A percentile compares a stretch with the other conserved stretches of the same genome.
Conservation (phyloP, 1,139 yeast genomes). For the Dujonia santamariae region DNA sequence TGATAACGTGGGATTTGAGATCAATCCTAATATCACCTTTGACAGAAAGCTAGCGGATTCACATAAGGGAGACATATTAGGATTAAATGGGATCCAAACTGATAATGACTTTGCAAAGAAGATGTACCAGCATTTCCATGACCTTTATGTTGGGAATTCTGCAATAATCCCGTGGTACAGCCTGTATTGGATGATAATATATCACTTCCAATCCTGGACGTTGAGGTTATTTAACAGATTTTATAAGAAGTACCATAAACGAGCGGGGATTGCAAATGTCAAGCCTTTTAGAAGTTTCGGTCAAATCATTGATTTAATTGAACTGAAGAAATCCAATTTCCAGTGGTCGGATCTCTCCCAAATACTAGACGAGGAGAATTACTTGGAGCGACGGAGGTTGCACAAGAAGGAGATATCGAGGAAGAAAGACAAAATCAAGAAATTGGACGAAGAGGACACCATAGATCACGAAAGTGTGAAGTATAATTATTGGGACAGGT, state of each 20-base stretch:
- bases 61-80: no score
- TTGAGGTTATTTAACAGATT: slow-evolving; percentile 38
- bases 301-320: slow-evolving; percentile 22
- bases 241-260: slow-evolving; percentile 26
- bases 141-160: slow-evolving; percentile 15
- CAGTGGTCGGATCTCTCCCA: slow-evolving; percentile 21
- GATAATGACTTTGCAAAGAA: slow-evolving; percentile 29
- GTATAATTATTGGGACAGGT: slow-evolving; percentile 39
- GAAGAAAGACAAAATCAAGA: slow-evolving; percentile 9
- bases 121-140: slow-evolving; percentile 22
- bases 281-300: slow-evolving; percentile 21
- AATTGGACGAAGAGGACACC: slow-evolving; percentile 12
- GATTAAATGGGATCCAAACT: no score
- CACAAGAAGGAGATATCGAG: slow-evolving; percentile 11
- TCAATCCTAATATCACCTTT: no score
- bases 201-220: slow-evolving; percentile 35
- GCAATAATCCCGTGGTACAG: slow-evolving; percentile 24
- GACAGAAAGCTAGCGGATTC: no score
- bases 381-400: slow-evolving; percentile 20
- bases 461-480: slow-evolving; percentile 20
- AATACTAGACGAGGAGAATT: slow-evolving; percentile 27
- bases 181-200: slow-evolving; percentile 21
- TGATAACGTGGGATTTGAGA: no score
- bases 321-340: slow-evolving; percentile 16
- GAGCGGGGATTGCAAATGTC: slow-evolving; percentile 15